Evolutionary conservation across 2,329 filamentous ascomycete genomes (phyloP).

Genomic region (Sarocladium brachiariae): DNA sequence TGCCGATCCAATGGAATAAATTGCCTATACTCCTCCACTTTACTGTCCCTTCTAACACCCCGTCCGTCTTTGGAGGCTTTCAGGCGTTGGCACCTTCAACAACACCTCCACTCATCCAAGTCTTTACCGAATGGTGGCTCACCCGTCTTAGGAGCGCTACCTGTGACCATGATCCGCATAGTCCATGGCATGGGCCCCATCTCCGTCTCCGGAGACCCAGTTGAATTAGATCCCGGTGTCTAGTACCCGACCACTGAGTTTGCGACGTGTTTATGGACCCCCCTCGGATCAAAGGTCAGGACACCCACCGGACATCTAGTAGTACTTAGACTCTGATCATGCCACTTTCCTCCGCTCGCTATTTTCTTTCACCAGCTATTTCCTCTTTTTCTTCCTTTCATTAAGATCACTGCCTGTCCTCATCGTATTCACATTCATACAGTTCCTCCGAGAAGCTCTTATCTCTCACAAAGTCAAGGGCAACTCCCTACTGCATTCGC

Average conservation of each 20-base stretch:
- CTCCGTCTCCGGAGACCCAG: not conserved
- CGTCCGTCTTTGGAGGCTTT: not conserved
- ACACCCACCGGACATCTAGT: not conserved
- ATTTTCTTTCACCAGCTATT: not conserved
- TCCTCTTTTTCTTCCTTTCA: too few species aligned
- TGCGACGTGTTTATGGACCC: not conserved
- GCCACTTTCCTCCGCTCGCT: not conserved
- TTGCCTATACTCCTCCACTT: not conserved
- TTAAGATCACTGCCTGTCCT: too few species aligned
- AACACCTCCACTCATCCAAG: not conserved
- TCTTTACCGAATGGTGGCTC: not conserved
- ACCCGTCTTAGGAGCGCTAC: not conserved
- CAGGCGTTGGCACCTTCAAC: not conserved
- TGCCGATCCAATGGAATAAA: not conserved
- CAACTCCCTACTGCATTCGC: not conserved
- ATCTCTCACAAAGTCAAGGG: not conserved
- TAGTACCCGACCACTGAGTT: too few species aligned
- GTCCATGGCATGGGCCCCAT: not conserved
- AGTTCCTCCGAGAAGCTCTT: not conserved
- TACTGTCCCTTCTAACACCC: not conserved
- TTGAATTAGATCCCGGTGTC: not conserved
- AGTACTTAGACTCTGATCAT: not conserved
- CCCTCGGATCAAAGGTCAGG: not conserved
- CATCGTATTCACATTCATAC: too few species aligned
- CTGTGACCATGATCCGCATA: not conserved